Evolutionary conservation across 1,139 yeast species (phyloP).

Genomic region (Kodamaea alishanica): DNA sequence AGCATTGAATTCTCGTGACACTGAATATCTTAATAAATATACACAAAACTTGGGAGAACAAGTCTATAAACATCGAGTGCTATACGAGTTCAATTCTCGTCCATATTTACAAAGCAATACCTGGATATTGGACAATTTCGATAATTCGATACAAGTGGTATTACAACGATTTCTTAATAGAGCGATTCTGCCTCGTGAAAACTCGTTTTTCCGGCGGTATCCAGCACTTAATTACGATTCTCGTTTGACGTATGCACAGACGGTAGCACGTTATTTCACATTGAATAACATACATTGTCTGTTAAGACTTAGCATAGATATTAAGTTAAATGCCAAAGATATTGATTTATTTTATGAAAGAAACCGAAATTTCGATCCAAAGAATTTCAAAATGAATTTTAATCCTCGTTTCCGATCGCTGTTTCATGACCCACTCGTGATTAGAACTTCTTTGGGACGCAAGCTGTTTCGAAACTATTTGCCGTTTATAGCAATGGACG

Average conservation of each 20-base stretch:
- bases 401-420: no score
- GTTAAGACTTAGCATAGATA: conserved; percentile 12
- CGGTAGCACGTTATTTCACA: conserved; percentile 14
- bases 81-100: conserved; percentile 13
- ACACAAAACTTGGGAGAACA: conserved; percentile 15
- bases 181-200: conserved; percentile 8
- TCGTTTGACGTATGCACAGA: conserved; percentile 13
- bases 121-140: conserved; percentile 11
- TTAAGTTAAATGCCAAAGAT: conserved; percentile 9
- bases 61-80: conserved; percentile 11
- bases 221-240: conserved; percentile 9
- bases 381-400: no score
- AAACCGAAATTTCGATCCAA: no score
- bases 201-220: conserved; percentile 13
- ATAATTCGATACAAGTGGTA: conserved; percentile 5
- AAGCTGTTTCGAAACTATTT: conserved; percentile 6
- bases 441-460: conserved; percentile 3
- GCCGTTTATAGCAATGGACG: conserved; percentile 12
- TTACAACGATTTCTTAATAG: conserved; percentile 7
- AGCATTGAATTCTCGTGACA: conserved; percentile 11
- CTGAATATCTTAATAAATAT: conserved; percentile 13
- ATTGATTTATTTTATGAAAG: conserved; percentile 1
- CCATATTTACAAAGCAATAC: conserved; percentile 13
- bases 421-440: conserved; percentile 5
- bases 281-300: conserved; percentile 14